phyloP scores from a whole-genome alignment of 306 rosid species.

The Lathyrus sativus region DNA sequence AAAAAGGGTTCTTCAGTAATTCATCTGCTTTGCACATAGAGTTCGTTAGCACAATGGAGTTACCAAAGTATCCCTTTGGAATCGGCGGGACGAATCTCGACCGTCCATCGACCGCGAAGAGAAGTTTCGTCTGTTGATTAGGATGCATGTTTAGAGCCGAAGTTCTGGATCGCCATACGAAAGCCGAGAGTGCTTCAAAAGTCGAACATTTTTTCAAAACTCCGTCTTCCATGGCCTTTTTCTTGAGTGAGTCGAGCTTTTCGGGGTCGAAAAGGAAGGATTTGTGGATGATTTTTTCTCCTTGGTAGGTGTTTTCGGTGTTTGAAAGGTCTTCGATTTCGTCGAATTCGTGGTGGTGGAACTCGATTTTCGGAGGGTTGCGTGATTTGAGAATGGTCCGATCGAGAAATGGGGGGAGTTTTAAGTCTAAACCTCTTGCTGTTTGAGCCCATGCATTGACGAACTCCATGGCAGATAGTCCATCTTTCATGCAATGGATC shows the following conservation, averaged over 20 bases:
- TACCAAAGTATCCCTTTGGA: conserved; percentile 73
- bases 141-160: conserved; percentile 61
- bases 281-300: conserved; percentile 53
- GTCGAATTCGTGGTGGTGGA: conserved; percentile 61
- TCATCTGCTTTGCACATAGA: conserved; percentile 60
- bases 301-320: conserved; percentile 45
- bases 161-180: conserved; percentile 86
- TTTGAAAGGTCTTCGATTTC: conserved; percentile 71
- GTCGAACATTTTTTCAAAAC: conserved; percentile 54
- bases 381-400: conserved; percentile 71
- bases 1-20: conserved; percentile 53
- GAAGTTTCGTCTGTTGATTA: conserved; percentile 71
- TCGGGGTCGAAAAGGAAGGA: conserved; percentile 62
- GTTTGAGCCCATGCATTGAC: conserved; percentile 72
- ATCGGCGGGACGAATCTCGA: conserved; percentile 65
- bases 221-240: conserved; percentile 60
- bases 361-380: conserved; percentile 61
- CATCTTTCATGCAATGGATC: conserved; percentile 76
- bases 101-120: conserved; percentile 80
- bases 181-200: conserved; percentile 73
- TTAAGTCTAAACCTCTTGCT: conserved; percentile 65
- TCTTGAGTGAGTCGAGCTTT: conserved; percentile 61
- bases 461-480: conserved; percentile 70
- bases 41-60: conserved; percentile 71
- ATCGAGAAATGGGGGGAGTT: conserved; percentile 57